phyloP scores from a whole-genome alignment of 1,284 basidiomycete species.

The Cutaneotrichosporon sp. region DNA sequence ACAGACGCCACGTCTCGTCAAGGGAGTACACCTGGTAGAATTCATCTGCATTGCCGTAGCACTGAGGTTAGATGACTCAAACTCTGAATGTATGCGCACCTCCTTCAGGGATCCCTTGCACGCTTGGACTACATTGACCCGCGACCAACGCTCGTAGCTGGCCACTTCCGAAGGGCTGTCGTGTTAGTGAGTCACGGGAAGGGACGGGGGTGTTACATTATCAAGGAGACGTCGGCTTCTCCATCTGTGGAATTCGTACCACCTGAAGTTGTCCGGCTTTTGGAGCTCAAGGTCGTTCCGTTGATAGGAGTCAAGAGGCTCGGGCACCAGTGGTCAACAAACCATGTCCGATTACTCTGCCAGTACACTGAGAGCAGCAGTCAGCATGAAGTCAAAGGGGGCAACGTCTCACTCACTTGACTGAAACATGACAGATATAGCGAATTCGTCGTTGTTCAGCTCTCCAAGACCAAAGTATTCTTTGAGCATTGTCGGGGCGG shows the following conservation, averaged over 20 bases:
- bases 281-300: too few relatives aligned
- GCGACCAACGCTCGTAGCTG: slow-evolving; percentile 71
- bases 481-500: slow-evolving; percentile 56
- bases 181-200: not conserved
- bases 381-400: too few relatives aligned
- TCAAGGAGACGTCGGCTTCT: too few relatives aligned
- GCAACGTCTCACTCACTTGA: slow-evolving; percentile 17
- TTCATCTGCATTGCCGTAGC: slow-evolving; percentile 76
- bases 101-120: slow-evolving; percentile 60
- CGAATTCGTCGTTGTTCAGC: slow-evolving; percentile 71
- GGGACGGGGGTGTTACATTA: too few relatives aligned
- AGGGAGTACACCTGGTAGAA: slow-evolving; percentile 55
- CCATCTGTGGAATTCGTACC: too few relatives aligned
- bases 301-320: too few relatives aligned
- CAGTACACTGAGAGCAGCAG: too few relatives aligned
- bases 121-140: slow-evolving; percentile 56
- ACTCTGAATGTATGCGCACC: slow-evolving; percentile 30
- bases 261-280: too few relatives aligned
- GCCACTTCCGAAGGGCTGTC: slow-evolving; percentile 52
- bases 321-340: too few relatives aligned
- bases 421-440: slow-evolving; percentile 49
- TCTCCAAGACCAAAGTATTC: slow-evolving; percentile 64
- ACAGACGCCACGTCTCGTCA: slow-evolving; percentile 70
- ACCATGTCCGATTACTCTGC: too few relatives aligned
- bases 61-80: slow-evolving; percentile 50